Conservation (phyloP, 176 grass and related monocot species). For the Triticum timopheevii region DNA sequence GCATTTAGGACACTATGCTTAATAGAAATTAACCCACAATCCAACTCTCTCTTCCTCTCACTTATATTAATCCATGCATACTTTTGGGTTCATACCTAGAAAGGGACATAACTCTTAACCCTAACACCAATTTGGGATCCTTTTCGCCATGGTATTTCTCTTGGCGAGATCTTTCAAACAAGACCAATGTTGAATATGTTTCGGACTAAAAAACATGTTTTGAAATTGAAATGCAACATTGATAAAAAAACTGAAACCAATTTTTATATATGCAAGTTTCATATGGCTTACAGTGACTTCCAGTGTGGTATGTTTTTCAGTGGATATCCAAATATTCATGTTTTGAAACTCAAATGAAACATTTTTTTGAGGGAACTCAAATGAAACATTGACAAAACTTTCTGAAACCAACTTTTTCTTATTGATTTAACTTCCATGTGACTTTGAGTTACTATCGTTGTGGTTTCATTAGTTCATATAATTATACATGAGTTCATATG, state of each 20-base stretch:
- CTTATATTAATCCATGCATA: not conserved
- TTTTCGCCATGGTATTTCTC: not conserved
- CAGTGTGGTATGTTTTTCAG: not conserved
- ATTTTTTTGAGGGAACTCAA: not conserved
- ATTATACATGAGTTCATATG: too few relatives aligned
- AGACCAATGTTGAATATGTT: not conserved
- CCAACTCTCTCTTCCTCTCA: not conserved
- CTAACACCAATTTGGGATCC: not conserved
- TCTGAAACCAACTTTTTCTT: not conserved
- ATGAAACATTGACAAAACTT: not conserved
- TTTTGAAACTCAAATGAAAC: not conserved
- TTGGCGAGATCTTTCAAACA: not conserved
- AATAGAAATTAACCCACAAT: not conserved
- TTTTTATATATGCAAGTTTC: not conserved
- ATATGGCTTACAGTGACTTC: not conserved
- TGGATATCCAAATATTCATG: not conserved
- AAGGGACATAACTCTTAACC: not conserved
- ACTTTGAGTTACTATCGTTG: not conserved
- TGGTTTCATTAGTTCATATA: too few relatives aligned
- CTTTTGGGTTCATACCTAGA: not conserved
- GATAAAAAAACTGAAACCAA: not conserved
- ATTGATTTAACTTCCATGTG: not conserved
- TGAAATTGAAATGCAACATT: not conserved
- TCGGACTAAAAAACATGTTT: not conserved
- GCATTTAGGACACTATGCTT: not conserved